Evolutionary conservation across 2,329 filamentous ascomycete species (phyloP).

Genomic region (Dichotomopilus funicola): DNA sequence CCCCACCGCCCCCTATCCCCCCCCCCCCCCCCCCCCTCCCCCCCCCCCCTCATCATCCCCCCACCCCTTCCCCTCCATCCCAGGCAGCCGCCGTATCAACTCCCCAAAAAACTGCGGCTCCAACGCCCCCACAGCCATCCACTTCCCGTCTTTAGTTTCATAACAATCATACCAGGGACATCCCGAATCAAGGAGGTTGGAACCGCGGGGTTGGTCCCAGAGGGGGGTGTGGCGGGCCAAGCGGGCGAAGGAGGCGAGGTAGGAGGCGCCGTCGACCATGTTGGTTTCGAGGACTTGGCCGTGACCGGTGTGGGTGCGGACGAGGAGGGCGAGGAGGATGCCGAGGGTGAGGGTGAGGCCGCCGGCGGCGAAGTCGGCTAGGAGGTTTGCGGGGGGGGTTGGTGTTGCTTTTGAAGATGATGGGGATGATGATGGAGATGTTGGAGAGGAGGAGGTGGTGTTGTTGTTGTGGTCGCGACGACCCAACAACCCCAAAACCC

Average conservation of each 20-base stretch:
- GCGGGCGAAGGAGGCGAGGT: conserved; percentile 72
- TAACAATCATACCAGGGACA: conserved; percentile 88
- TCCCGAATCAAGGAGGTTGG: conserved; percentile 76
- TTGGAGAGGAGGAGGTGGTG: too few species aligned
- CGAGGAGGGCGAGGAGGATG: conserved; percentile 70
- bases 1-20: conserved; percentile 62
- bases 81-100: conserved; percentile 58
- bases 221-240: conserved; percentile 56
- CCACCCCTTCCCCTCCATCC: conserved; percentile 46
- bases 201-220: conserved; percentile 60
- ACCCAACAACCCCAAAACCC: conserved; percentile 71
- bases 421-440: too few species aligned
- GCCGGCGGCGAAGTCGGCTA: conserved; percentile 88
- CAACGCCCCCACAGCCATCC: conserved; percentile 82
- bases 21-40: conserved; percentile 46
- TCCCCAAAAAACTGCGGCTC: conserved; percentile 77
- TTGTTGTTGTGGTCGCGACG: conserved; percentile 37
- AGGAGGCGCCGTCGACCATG: conserved; percentile 87
- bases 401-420: conserved; percentile 48
- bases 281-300: conserved; percentile 93
- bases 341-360: conserved; percentile 77
- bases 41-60: conserved; percentile 36
- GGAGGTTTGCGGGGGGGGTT: conserved; percentile 72
- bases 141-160: conserved; percentile 69
- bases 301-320: conserved; percentile 54